phyloP scores from a whole-genome alignment of 1,284 basidiomycete genomes.

The Leccinum pachyderme region DNA sequence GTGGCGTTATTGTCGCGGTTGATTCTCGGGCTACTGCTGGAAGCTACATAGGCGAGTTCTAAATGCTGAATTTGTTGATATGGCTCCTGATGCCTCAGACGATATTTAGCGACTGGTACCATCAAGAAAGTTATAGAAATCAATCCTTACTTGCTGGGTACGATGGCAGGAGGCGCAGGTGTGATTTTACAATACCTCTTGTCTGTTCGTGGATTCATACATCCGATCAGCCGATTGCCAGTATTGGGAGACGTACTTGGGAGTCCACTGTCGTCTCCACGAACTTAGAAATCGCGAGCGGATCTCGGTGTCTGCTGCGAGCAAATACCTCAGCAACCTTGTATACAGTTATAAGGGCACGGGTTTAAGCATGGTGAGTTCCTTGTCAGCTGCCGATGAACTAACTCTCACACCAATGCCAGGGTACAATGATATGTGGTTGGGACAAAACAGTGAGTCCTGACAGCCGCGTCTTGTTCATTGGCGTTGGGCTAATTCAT shows the following conservation, averaged over 20 bases:
- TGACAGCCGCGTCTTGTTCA: conserved; percentile 2
- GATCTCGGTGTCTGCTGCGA: conserved; percentile 97
- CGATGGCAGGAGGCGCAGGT: conserved; percentile 99
- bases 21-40: conserved; percentile 98
- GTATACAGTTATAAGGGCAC: conserved; percentile 99
- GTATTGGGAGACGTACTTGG: conserved; percentile 98
- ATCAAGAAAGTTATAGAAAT: conserved; percentile 99
- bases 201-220: conserved; percentile 9
- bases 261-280: conserved; percentile 95
- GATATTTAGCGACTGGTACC: conserved; percentile 77
- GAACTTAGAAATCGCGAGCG: conserved; percentile 97
- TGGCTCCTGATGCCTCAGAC: conserved; percentile 3
- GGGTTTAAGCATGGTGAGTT: conserved; percentile 93
- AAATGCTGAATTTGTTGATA: neutral
- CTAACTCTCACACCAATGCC: conserved; percentile 6
- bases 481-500: conserved; percentile 1
- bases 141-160: conserved; percentile 97
- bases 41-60: conserved; percentile 83
- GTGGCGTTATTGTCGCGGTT: conserved; percentile 97
- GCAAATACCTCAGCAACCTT: conserved; percentile 96
- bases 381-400: neutral
- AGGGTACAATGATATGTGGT: conserved; percentile 99
- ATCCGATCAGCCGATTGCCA: conserved; percentile 76
- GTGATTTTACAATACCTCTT: conserved; percentile 24
- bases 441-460: conserved; percentile 94